These are phyloP conservation scores for Phytophthora parvispora DNA, from an alignment of 352 stramenopile species.

Conservation along the genomic window DNA sequence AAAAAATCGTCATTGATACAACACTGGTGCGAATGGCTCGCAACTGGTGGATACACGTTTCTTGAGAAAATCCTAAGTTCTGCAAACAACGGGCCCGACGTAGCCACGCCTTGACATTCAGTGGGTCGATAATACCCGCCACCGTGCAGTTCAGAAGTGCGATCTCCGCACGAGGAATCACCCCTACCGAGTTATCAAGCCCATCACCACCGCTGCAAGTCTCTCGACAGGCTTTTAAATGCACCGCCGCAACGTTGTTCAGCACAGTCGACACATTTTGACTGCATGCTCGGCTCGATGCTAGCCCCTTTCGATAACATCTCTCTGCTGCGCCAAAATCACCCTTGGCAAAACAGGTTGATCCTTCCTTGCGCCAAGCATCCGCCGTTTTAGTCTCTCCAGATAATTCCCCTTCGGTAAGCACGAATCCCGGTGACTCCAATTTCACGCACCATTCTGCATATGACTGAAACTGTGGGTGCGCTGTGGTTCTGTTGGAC, in stretches of 20 bases:
- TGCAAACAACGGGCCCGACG: conserved; percentile 28
- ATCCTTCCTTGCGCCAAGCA: conserved; percentile 26
- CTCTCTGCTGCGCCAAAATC: conserved; percentile 10
- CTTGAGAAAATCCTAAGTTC: conserved; percentile 9
- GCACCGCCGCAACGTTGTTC: conserved; percentile 38
- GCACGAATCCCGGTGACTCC: background rate
- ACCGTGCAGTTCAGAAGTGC: conserved; percentile 35
- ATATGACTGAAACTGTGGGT: conserved; percentile 12
- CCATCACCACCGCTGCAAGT: background rate
- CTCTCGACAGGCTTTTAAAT: conserved; percentile 12
- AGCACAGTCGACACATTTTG: conserved; percentile 24
- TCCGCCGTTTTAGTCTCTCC: background rate
- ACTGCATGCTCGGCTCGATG: background rate
- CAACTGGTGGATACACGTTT: conserved; percentile 18
- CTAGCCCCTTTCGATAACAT: conserved; percentile 25
- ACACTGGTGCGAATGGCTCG: conserved; percentile 3
- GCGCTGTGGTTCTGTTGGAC: background rate
- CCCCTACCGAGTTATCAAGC: background rate
- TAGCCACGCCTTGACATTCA: conserved; percentile 41
- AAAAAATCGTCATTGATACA: background rate
- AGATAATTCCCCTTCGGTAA: background rate
- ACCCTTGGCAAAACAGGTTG: conserved; percentile 9
- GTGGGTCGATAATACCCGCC: conserved; percentile 33
- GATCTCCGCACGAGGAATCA: conserved; percentile 5
- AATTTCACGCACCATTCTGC: conserved; percentile 26